A percentile compares a stretch with the other conserved stretches of the same genome.
These are phyloP conservation scores for Scalesia atractyloides DNA, from an alignment of 129 eudicot species.

Conservation along the genomic window DNA sequence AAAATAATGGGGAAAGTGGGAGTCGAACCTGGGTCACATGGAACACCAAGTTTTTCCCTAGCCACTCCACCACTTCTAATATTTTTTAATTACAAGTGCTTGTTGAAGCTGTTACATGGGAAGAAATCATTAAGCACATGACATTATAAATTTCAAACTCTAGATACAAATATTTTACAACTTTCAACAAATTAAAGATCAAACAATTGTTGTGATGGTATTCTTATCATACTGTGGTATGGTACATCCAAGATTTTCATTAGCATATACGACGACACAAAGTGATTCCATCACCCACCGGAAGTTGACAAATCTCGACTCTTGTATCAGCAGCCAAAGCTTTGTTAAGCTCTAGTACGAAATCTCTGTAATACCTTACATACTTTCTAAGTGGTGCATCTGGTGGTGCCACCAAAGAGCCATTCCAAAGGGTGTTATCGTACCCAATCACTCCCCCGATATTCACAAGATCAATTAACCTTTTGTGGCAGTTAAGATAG, in stretches of 20 bases:
- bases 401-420: conserved; percentile 32
- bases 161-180: neutral
- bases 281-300: conserved; percentile 39
- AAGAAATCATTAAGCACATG: neutral
- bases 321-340: conserved; percentile 31
- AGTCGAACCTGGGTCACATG: too few relatives aligned
- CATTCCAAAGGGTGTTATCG: conserved; percentile 40
- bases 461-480: conserved; percentile 31
- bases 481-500: conserved; percentile 39
- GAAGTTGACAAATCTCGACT: conserved; percentile 38
- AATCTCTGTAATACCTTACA: conserved; percentile 37
- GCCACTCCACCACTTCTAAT: too few relatives aligned
- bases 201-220: neutral
- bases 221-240: too few relatives aligned
- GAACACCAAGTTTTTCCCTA: too few relatives aligned
- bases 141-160: neutral
- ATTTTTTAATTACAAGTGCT: too few relatives aligned
- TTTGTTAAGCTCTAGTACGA: conserved; percentile 40
- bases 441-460: conserved; percentile 37
- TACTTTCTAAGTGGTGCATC: conserved; percentile 35
- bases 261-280: conserved; percentile 32
- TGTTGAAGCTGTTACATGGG: too few relatives aligned
- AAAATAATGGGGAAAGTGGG: too few relatives aligned
- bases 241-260: neutral
- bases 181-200: neutral